Conservation (phyloP, 257 asterid species). For the Nicotiana noctiflora region DNA sequence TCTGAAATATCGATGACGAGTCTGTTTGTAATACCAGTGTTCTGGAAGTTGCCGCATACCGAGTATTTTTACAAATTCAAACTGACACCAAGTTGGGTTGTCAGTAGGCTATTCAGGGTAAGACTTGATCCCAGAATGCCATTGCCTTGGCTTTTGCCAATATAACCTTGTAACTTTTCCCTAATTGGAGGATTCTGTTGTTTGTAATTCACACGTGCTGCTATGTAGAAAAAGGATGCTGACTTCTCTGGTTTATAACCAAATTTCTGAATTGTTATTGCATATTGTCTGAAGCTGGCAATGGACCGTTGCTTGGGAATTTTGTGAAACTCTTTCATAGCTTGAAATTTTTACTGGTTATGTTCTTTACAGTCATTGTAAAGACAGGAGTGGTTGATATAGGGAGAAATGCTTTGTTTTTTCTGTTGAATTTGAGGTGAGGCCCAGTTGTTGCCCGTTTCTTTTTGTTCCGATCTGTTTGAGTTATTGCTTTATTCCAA, state of each 20-base stretch:
- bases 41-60: not conserved
- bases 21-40: not conserved
- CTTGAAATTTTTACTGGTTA: not conserved
- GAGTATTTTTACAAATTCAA: not conserved
- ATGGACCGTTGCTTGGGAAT: not conserved
- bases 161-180: not conserved
- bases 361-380: not conserved
- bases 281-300: not conserved
- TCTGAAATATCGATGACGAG: not conserved
- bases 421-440: not conserved
- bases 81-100: not conserved
- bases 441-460: not conserved
- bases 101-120: constrained; percentile 1
- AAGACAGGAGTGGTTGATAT: not conserved
- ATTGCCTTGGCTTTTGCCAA: not conserved
- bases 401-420: not conserved
- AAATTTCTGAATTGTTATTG: not conserved
- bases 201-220: not conserved
- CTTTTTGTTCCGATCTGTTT: not conserved
- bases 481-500: not conserved
- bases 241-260: not conserved
- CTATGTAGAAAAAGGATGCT: not conserved
- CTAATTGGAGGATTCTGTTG: not conserved
- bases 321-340: not conserved
- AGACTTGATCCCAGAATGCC: not conserved